Evolutionary conservation across 768 basidiomycete species (phyloP).

Genomic region (Amanita muscaria): DNA sequence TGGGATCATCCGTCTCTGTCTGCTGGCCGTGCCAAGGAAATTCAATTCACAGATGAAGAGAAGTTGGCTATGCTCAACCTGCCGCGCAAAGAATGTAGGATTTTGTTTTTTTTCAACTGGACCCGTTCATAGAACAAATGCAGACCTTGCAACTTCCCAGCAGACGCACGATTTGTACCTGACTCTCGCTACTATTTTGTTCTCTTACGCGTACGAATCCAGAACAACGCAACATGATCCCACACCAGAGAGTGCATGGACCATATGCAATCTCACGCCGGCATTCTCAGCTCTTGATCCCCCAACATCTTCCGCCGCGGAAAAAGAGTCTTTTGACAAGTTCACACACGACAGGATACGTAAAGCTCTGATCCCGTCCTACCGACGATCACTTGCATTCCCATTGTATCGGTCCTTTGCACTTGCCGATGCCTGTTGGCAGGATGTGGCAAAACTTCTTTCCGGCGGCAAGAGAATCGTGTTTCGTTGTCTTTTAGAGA

Average conservation of each 20-base stretch:
- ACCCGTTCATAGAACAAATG: background rate
- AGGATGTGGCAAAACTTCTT: constrained; percentile 54
- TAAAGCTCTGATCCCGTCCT: constrained; percentile 49
- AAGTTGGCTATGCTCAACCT: constrained; percentile 54
- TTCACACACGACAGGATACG: constrained; percentile 40
- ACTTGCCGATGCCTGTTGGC: constrained; percentile 58
- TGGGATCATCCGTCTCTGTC: constrained; percentile 54
- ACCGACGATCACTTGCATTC: constrained; percentile 67
- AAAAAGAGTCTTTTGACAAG: constrained; percentile 12
- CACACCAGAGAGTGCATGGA: constrained; percentile 88
- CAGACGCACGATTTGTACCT: constrained; percentile 62
- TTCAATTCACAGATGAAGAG: constrained; percentile 65
- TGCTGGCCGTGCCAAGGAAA: constrained; percentile 20
- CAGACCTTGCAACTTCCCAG: constrained; percentile 51
- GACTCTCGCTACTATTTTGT: constrained; percentile 61
- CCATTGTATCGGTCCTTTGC: constrained; percentile 75
- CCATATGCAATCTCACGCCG: constrained; percentile 61
- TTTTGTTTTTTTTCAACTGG: constrained; percentile 1
- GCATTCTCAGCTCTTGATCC: constrained; percentile 80
- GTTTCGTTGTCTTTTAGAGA: constrained; percentile 57
- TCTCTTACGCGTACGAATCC: constrained; percentile 75
- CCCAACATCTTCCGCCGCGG: constrained; percentile 34
- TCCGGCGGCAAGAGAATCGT: constrained; percentile 52
- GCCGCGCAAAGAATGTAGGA: constrained; percentile 47
- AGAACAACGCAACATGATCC: constrained; percentile 72